Base-by-base conservation (phyloP, 148 eudicot genomes). In the Fagopyrum esculentum region DNA sequence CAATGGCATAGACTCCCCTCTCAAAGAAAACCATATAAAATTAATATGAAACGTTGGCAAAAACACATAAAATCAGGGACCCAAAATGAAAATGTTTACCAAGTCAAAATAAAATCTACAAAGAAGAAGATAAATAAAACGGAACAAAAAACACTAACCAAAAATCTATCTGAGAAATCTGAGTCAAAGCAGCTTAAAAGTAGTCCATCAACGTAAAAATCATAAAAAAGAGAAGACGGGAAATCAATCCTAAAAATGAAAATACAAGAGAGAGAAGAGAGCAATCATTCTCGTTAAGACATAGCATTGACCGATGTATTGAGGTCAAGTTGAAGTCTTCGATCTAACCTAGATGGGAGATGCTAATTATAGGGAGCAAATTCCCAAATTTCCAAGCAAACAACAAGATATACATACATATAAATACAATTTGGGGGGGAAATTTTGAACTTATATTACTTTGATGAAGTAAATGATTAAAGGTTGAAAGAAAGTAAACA, bases 281-380 rank as follows among this genome's bases (percentile, higher is more conserved):
- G 45, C 9, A 45, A 4, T 35, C 6, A 9, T 35, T 35, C 70
- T 29, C 40, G 11, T 45, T 8, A 45, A 45, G 45, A 13, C 2
- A n/a, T 5, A 45, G 50, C 6, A 71, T 49, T 29, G 40, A 71
- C 55, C 52, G 6, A 40, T 26, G 17, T 9, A 19, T 15, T 40
- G 7, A 68, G 71, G 30, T 17, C 63, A 19, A 40, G 1, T 69
- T 69, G 26, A 45, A 47, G 74, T 7, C 48, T 45, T 10, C 26
- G 44, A 69, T 40, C 48, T 40, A 69, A 43, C 48, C 48, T 69
- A 43, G 45, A 30, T 13, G 45, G 46, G 17, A 7, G 50, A 69
- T 40, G 73, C 50, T 69, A 49, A 71, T 71, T n/a, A 22, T 19
- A 71, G 35, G 74, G 55, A 46, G 54, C 54, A 46, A 71, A 71